These are phyloP conservation scores for Strobilomyces dryophilus DNA, from an alignment of 768 basidiomycete species.

Conservation along the genomic window DNA sequence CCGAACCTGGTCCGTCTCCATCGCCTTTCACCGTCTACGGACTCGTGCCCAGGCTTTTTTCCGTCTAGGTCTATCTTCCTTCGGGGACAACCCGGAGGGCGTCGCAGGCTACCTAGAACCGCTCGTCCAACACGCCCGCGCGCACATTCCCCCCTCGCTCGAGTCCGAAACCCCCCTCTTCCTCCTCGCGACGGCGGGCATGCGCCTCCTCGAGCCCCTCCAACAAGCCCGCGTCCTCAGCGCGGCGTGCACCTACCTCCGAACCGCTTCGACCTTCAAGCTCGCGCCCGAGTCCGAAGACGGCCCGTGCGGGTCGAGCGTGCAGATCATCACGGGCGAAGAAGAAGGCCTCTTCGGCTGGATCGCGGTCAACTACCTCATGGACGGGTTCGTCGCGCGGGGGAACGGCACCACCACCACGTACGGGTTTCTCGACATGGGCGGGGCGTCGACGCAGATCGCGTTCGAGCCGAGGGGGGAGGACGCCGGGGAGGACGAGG, in stretches of 20 bases:
- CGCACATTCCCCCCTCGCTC: constrained; percentile 82
- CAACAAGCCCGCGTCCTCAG: constrained; percentile 72
- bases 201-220: constrained; percentile 75
- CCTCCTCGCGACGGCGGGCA: constrained; percentile 93
- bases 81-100: constrained; percentile 61
- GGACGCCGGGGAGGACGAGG: constrained; percentile 50
- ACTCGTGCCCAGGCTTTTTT: neutral
- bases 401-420: constrained; percentile 59
- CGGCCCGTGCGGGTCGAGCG: constrained; percentile 89
- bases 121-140: constrained; percentile 75
- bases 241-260: constrained; percentile 74
- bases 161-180: constrained; percentile 86
- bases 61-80: constrained; percentile 77
- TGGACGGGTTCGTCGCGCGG: constrained; percentile 81
- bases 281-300: constrained; percentile 59
- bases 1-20: constrained; percentile 78
- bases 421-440: constrained; percentile 99
- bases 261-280: constrained; percentile 70
- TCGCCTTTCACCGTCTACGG: neutral
- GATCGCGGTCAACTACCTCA: constrained; percentile 98
- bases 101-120: constrained; percentile 79
- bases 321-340: constrained; percentile 94
- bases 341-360: constrained; percentile 98
- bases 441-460: constrained; percentile 97
- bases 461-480: constrained; percentile 82